Evolutionary conservation across 331 rosid species (phyloP).

Genomic region (Quercus tomentella): DNA sequence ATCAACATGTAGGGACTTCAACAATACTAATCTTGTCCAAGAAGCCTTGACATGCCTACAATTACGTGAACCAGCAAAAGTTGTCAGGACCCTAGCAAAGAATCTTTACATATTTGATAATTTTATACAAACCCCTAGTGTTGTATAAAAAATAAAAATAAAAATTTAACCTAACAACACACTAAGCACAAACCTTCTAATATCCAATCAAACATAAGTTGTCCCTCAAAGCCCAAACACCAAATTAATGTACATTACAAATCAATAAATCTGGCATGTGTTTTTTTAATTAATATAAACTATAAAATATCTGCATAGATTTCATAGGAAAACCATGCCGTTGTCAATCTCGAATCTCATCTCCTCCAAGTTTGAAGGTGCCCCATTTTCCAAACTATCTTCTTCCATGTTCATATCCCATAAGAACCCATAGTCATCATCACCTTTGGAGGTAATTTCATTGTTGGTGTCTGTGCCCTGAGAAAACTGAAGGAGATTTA

Average conservation of each 20-base stretch:
- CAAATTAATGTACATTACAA: not conserved
- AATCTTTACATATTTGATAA: not conserved
- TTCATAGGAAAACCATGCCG: constrained; percentile 49
- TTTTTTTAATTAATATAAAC: not conserved
- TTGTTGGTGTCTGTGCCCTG: constrained; percentile 32
- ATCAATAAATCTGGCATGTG: not conserved
- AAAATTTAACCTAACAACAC: not conserved
- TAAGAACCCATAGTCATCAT: constrained; percentile 51
- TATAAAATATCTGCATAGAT: not conserved
- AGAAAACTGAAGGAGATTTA: constrained; percentile 46
- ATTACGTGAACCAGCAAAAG: not conserved
- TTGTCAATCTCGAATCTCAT: constrained; percentile 62
- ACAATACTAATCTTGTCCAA: not conserved
- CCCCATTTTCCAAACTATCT: constrained; percentile 41
- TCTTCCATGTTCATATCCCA: constrained; percentile 75
- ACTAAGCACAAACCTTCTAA: constrained; percentile 14
- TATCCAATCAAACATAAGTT: not conserved
- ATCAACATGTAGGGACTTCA: not conserved
- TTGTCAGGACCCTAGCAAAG: not conserved
- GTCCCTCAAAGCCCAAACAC: constrained; percentile 10
- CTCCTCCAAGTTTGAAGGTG: constrained; percentile 40
- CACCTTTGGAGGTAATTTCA: constrained; percentile 37
- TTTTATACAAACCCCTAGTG: constrained; percentile 8
- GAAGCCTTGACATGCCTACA: not conserved
- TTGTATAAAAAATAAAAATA: constrained; percentile 6